Evolutionary conservation across 208 protist genomes (phyloP).

Genomic region (Acanthamoeba rhysodes): DNA sequence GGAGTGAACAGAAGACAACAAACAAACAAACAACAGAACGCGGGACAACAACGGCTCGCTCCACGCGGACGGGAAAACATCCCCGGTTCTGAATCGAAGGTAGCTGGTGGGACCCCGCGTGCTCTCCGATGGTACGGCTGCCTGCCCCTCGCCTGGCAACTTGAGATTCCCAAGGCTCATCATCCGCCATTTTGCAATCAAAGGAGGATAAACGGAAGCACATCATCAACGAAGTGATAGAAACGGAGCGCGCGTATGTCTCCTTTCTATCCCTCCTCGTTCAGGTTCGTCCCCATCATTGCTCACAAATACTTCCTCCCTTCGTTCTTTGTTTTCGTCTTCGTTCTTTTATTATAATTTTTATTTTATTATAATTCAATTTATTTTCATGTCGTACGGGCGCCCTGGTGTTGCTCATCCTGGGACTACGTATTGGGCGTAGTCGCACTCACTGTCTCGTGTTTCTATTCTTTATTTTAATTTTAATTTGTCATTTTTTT

Average conservation of each 20-base stretch:
- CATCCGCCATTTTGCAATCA: neutral
- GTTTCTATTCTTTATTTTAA: neutral
- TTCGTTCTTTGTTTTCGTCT: neutral
- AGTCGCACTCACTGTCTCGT: neutral
- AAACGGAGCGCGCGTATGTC: constrained; percentile 63
- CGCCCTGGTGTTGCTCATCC: neutral
- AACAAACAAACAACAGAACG: too few species aligned
- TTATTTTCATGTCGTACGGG: neutral
- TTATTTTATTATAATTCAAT: neutral
- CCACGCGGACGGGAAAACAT: too few species aligned
- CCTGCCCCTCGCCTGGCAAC: too few species aligned
- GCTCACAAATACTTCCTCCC: neutral
- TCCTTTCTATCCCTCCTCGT: constrained; percentile 40
- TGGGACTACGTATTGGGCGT: neutral
- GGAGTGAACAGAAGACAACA: too few species aligned
- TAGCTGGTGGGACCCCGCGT: too few species aligned
- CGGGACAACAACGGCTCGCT: too few species aligned
- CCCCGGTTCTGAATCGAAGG: too few species aligned
- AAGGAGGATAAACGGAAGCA: constrained; percentile 48
- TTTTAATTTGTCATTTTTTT: neutral
- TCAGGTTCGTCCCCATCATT: neutral
- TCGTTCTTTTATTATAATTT: neutral
- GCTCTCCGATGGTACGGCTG: too few species aligned
- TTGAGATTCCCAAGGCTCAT: neutral
- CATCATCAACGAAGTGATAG: constrained; percentile 58